Base-by-base conservation (phyloP, 192 early-diverging fungal species). In the Entomortierella lignicola region DNA sequence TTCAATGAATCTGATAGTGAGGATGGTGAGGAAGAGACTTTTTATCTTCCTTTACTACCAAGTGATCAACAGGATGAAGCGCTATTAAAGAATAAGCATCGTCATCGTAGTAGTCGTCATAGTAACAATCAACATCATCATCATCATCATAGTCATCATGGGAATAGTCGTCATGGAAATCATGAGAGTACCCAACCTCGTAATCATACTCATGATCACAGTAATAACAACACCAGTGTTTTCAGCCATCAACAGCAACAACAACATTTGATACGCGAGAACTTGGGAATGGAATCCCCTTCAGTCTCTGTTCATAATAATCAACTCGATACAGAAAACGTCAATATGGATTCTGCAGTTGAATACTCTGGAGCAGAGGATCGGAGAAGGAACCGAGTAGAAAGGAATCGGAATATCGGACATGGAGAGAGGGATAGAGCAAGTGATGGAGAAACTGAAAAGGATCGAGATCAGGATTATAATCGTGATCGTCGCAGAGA, bases 1-100 rank as follows among this genome's bases (percentile, higher is more conserved):
- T 88, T 83, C 69, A 63, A 84, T 4, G 82, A 85, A 42, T 84
- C 82, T 4, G 82, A 88, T 30, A 81, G 66, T 21, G 82, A 85
- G n/a, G 69, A 83, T 21, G 79, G 66, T 21, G 85, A 84, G 12
- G 82, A 77, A 21, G 84, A 88, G 53, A 72, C 83, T 1, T 85
- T 81, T 25, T 86, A 86, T 51, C 60, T 88, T 20, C 86, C 86
- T 23, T 48, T 79, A 8, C 27, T 79, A 11, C 75, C 75, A 7
- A 70, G 62, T 26, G 67, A 79, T 42, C 75, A 79, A 17, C 62
- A 70, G n/a, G 61, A 53, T n/a, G 75, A 69, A n/a, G 67, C 64
- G 23, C 30, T 50, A 8, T 8, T 65, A 18, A 55, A 70, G n/a
- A 23, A 63, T 5, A 79, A 64, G 41, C 75, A 57, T n/a, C 66